Evolutionary conservation across 2,329 filamentous ascomycete genomes (phyloP).

Genomic region (Talaromyces sp.): DNA sequence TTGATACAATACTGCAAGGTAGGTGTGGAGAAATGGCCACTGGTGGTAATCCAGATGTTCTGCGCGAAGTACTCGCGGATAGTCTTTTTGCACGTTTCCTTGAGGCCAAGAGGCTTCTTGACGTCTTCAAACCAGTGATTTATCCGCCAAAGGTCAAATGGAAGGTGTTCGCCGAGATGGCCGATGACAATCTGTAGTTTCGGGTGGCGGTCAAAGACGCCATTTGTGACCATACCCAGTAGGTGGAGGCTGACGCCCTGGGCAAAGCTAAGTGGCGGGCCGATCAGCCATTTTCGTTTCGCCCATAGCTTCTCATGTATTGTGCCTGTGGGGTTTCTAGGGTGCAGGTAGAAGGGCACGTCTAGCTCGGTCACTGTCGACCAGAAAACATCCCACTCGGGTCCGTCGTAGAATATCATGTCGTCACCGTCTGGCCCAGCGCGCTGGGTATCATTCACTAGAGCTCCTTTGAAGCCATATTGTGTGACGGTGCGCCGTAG

Average conservation of each 20-base stretch:
- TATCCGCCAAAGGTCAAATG: constrained; percentile 19
- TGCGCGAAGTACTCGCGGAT: constrained; percentile 13
- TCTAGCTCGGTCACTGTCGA: constrained; percentile 16
- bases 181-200: constrained; percentile 21
- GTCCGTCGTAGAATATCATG: constrained; percentile 55
- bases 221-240: constrained; percentile 21
- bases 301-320: constrained; percentile 21
- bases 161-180: constrained; percentile 20
- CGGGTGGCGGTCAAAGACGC: constrained; percentile 21
- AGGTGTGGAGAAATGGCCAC: constrained; percentile 24
- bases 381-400: constrained; percentile 41
- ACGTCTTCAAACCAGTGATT: constrained; percentile 23
- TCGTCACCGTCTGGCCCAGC: constrained; percentile 48
- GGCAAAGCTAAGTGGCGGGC: constrained; percentile 19
- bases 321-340: constrained; percentile 35
- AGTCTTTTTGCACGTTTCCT: constrained; percentile 22
- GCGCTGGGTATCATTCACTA: constrained; percentile 55
- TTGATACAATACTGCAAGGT: constrained; percentile 21
- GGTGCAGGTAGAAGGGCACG: constrained; percentile 22
- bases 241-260: constrained; percentile 21
- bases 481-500: constrained; percentile 36
- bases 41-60: constrained; percentile 26
- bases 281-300: constrained; percentile 19
- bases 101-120: constrained; percentile 21
- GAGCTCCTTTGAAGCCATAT: constrained; percentile 51